Conservation (phyloP, 2,329 filamentous ascomycete genomes). For the Macrophomina tecta region DNA sequence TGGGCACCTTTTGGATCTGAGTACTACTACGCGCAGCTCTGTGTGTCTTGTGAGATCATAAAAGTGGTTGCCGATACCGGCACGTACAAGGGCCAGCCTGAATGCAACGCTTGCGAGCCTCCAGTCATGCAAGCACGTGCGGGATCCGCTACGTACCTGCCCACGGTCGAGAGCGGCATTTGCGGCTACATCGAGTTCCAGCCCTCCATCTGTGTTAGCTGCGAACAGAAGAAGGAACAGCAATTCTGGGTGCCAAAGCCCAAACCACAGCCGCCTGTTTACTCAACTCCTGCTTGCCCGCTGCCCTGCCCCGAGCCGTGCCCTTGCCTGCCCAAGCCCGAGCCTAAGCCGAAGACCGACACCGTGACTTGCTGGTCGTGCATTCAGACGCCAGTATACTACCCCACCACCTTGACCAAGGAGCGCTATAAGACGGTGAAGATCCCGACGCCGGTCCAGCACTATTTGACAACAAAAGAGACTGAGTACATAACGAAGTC, state of each 20-base stretch:
- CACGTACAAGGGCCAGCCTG: not conserved
- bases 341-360: not conserved
- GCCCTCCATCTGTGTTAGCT: not conserved
- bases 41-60: not conserved
- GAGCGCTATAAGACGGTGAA: not conserved
- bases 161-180: not conserved
- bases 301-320: not conserved
- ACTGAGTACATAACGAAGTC: not conserved
- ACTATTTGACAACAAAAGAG: not conserved
- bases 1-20: conserved; percentile 1
- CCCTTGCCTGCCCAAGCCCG: not conserved
- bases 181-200: not conserved
- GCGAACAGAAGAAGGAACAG: not conserved
- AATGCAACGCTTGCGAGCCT: conserved; percentile 3
- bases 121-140: conserved; percentile 13
- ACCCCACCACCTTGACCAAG: not conserved
- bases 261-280: not conserved
- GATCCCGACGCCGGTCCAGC: not conserved
- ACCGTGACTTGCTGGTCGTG: conserved; percentile 3
- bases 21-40: conserved; percentile 14
- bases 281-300: not conserved
- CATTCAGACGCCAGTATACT: not conserved
- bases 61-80: not conserved
- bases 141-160: not conserved
- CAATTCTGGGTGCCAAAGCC: conserved; percentile 15